These are phyloP conservation scores for Tricholomella constricta DNA, from an alignment of 768 basidiomycete genomes.

Conservation along the genomic window DNA sequence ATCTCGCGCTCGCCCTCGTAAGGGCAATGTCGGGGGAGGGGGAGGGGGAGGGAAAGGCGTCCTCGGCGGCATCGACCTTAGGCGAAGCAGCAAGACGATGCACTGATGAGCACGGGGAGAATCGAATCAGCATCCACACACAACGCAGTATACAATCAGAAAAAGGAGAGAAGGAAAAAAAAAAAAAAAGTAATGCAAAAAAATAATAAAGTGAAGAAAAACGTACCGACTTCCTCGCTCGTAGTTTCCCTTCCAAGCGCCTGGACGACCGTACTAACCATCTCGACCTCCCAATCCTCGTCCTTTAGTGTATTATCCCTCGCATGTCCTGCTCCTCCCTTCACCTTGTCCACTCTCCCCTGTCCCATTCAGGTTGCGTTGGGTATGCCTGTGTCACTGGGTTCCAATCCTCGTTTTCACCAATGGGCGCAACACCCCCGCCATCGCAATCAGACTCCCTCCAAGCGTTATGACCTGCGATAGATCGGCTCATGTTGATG, in stretches of 20 bases:
- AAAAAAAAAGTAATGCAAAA: conserved; percentile 3
- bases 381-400: conserved; percentile 67
- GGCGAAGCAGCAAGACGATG: conserved; percentile 83
- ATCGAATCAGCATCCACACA: no score
- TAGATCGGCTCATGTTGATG: conserved; percentile 66
- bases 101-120: conserved; percentile 48
- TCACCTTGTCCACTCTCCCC: conserved; percentile 46
- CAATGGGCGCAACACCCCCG: conserved; percentile 48
- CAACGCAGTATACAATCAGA: not conserved
- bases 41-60: conserved; percentile 22
- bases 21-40: no score
- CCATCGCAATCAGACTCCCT: conserved; percentile 67
- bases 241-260: conserved; percentile 69
- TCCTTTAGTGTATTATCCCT: conserved; percentile 51
- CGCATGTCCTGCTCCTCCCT: no score
- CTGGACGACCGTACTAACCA: conserved; percentile 82
- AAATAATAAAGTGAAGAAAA: conserved; percentile 1
- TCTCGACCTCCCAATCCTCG: conserved; percentile 86
- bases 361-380: conserved; percentile 78
- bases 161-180: conserved; percentile 3
- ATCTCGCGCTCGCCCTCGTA: no score
- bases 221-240: conserved; percentile 82
- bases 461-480: conserved; percentile 79
- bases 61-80: conserved; percentile 33
- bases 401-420: conserved; percentile 79